Evolutionary conservation across 2,329 filamentous ascomycete genomes (phyloP).

Genomic region (Anthostomella pinea): DNA sequence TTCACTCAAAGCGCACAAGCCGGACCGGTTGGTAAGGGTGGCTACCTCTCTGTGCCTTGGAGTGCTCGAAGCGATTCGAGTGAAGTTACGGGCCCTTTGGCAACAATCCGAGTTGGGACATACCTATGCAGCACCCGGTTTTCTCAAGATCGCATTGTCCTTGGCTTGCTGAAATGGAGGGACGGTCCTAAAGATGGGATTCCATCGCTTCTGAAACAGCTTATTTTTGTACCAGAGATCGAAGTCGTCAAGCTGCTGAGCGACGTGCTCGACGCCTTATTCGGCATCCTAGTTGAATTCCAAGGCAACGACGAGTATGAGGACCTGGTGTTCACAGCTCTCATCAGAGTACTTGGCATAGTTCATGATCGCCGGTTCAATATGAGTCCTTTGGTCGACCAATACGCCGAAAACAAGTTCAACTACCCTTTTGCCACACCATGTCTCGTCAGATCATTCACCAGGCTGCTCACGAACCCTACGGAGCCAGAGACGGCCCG

Average conservation of each 20-base stretch:
- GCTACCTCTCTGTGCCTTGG: slow-evolving; percentile 85
- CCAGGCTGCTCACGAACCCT: slow-evolving; percentile 76
- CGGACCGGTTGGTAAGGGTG: slow-evolving; percentile 68
- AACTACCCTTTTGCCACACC: slow-evolving; percentile 91
- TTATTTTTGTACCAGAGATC: slow-evolving; percentile 93
- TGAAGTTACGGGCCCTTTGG: slow-evolving; percentile 76
- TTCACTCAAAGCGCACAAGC: slow-evolving; percentile 68
- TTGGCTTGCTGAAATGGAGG: slow-evolving; percentile 84
- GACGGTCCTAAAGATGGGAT: slow-evolving; percentile 71
- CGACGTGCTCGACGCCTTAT: slow-evolving; percentile 87
- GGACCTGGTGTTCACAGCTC: slow-evolving; percentile 84
- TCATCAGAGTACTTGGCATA: slow-evolving; percentile 88
- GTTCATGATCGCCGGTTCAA: slow-evolving; percentile 94
- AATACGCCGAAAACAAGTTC: slow-evolving; percentile 85
- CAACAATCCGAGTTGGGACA: slow-evolving; percentile 74
- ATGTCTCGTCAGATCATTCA: slow-evolving; percentile 83
- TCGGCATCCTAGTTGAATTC: slow-evolving; percentile 86
- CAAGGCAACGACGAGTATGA: slow-evolving; percentile 91
- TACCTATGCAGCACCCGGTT: slow-evolving; percentile 93
- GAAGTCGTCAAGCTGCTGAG: slow-evolving; percentile 93
- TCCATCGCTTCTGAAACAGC: slow-evolving; percentile 70
- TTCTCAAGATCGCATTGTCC: slow-evolving; percentile 83
- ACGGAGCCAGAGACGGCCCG: slow-evolving; percentile 80
- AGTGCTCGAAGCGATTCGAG: slow-evolving; percentile 65
- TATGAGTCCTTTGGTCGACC: slow-evolving; percentile 82